phyloP scores from a whole-genome alignment of 805 yeast genomes.

The Grigorovia jiainica region DNA sequence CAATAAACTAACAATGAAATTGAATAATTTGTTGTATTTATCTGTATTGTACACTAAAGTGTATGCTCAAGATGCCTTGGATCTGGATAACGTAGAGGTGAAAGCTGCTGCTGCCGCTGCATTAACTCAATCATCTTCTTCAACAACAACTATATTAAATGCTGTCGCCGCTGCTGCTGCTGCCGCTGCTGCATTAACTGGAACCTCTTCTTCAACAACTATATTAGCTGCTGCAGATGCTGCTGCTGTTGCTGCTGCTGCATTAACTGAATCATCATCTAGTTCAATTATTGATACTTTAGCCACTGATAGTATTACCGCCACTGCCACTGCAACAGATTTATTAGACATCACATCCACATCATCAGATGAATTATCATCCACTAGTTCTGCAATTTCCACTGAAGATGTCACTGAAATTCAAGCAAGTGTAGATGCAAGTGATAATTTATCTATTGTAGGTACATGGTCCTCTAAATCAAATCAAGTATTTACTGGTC shows the following conservation, averaged over 20 bases:
- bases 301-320: background rate
- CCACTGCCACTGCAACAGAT: background rate
- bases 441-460: constrained; percentile 3
- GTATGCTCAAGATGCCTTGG: too few relatives aligned
- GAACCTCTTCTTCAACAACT: too few relatives aligned
- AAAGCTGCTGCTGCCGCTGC: background rate
- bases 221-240: constrained; percentile 1
- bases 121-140: background rate
- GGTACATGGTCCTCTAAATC: constrained; percentile 97
- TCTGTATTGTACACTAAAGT: background rate
- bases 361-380: background rate
- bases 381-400: background rate
- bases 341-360: background rate
- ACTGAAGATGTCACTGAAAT: constrained; percentile 8
- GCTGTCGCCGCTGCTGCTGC: background rate
- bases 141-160: background rate
- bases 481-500: constrained; percentile 92
- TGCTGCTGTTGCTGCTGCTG: constrained; percentile 1
- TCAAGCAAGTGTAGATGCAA: background rate
- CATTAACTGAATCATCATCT: background rate
- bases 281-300: too few relatives aligned
- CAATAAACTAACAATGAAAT: background rate
- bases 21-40: background rate
- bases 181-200: constrained; percentile 1
- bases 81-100: background rate